Percentiles rank a stretch among this genome's conserved stretches.
phyloP scores from a whole-genome alignment of 176 grass and related monocot genomes.

The Carex cristatella region DNA sequence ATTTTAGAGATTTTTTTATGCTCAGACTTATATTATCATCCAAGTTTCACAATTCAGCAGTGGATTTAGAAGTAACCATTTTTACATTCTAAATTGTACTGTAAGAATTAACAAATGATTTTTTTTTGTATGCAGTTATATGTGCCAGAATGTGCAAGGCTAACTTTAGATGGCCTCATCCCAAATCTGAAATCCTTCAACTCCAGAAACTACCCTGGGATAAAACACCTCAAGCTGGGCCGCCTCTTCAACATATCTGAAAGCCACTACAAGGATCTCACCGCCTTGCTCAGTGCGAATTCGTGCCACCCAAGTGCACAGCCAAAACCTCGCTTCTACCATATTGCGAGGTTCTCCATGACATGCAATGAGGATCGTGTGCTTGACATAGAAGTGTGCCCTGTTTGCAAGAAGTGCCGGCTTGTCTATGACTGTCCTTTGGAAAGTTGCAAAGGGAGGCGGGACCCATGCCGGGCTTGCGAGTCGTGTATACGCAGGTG shows the following conservation, averaged over 20 bases:
- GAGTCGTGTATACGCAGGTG: conserved; percentile 68
- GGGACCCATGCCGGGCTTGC: conserved; percentile 55
- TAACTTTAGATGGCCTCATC: conserved; percentile 63
- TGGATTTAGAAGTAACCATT: neutral
- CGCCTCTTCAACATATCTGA: conserved; percentile 42
- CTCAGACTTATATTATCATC: neutral
- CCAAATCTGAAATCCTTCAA: conserved; percentile 63
- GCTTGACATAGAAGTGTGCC: conserved; percentile 84
- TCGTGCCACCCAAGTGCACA: conserved; percentile 24
- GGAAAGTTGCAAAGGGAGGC: conserved; percentile 41
- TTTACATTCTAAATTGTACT: neutral
- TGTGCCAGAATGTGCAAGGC: conserved; percentile 40
- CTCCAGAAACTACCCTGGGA: conserved; percentile 27
- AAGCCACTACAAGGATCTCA: conserved; percentile 53
- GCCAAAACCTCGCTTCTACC: conserved; percentile 40
- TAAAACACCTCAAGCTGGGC: conserved; percentile 62
- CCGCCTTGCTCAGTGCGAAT: conserved; percentile 44
- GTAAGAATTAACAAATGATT: neutral
- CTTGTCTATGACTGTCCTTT: conserved; percentile 78
- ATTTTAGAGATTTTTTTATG: neutral
- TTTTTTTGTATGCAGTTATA: conserved; percentile 45
- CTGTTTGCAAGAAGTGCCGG: conserved; percentile 55
- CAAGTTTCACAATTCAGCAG: neutral
- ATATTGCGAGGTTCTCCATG: conserved; percentile 37
- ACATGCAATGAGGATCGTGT: conserved; percentile 44